Evolutionary conservation across 2,329 filamentous ascomycete species (phyloP), one percentile per base, ranked within the genome.

Genomic region (Calonectria naviculata): DNA sequence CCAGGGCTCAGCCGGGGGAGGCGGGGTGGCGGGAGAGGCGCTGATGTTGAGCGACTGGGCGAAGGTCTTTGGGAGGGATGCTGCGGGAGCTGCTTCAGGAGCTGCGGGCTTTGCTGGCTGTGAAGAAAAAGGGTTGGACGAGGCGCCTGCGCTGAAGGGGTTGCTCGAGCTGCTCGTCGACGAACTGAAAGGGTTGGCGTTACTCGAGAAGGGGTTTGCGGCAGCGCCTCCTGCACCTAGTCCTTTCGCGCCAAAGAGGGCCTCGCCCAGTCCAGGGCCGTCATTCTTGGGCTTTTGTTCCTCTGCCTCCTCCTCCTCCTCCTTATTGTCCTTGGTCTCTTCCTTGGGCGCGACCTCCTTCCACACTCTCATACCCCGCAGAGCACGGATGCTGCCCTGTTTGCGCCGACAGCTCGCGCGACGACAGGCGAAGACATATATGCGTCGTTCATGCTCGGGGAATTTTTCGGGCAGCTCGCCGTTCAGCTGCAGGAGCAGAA

Each of bases 401-500:
- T 95, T 96, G 73, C 95, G 89, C 78, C 94, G 90, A 81, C 97
- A 99, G 13, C 90, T 87, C 81, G 94, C 94, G 75, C 90, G 89
- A 70, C 91, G 89, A 83, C 97, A 99, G 21, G 90, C 90, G 82
- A 97, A 95, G 15, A 99, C 87, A 80, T 98, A 98, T 21, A 99
- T 82, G 72, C 96, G 91, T 76, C 97, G 89, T 79, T 98, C 95
- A 83, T 98, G 94, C 67, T 92, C 91, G 2, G 95, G 93, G 79
- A 98, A 98, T 60, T 91, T 89, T 67, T 96, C 93, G 17, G 95
- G 95, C 4, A 98, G 88, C 81, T 98, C 95, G 78, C 91, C 95
- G 83, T 99, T 95, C 31, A 99, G 89, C 83, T 99, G 95, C 56
- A 99, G 89, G 4, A 99, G 89, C 13, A 98, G 88, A 1, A 91